Evolutionary conservation across 169 alveolate genomes (phyloP), one percentile per base, ranked within the genome.

Genomic region (Plasmodium vinckei): DNA sequence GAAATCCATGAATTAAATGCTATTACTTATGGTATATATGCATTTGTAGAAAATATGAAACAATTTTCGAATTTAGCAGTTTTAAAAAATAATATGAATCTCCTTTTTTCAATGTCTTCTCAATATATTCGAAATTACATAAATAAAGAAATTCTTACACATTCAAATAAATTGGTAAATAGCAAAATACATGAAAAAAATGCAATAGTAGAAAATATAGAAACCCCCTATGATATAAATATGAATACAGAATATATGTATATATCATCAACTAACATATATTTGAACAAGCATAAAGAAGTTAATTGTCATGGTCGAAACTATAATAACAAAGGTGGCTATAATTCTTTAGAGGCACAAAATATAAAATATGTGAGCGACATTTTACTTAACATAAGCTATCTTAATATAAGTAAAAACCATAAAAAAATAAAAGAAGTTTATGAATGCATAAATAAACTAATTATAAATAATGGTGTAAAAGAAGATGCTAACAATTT

Each of bases 1-100:
- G 56, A 42, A 5, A 69, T 70, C 1, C 19, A 19, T 1, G 64
- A 82, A 17, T 23, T 82, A 13, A n/a, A 46, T 12, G 42, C 64
- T 13, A 19, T 82, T 19, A 82, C 90, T 7, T 67, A 82, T 47
- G 72, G 84, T 1, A 13, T 82, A 15, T 82, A 82, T 60, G 75
- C 49, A 27, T 82, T 82, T 54, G 33, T 82, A n/a, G 90, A 82
- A 54, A 82, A 82, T n/a, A 82, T 82, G 90, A 82, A 65, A 46
- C 90, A 82, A 4, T 82, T 65, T 47, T 67, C 90, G 2, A 51
- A 67, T 21, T 49, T 82, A 25, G 56, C 47, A 7, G 53, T 21
- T 47, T 23, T 82, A 71, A 51, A 70, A 49, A 82, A 82, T 54
- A 82, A 82, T 47, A 82, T 82, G 90, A 82, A 82, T 47, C 19